Conservation (phyloP, 345 rosid genomes). For the Citrus hindsii region DNA sequence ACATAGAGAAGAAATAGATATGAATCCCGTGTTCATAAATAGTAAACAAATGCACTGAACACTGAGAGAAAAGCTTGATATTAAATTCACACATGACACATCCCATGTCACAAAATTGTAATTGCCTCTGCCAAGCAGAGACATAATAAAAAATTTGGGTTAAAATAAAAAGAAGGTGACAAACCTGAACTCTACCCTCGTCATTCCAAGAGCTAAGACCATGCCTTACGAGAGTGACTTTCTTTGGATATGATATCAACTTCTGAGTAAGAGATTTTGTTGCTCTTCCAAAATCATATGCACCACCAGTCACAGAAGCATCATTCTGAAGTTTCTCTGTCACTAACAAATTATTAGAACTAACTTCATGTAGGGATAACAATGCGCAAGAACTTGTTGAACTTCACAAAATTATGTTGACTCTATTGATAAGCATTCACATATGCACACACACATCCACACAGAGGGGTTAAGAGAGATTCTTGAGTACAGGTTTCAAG, state of each 20-base stretch:
- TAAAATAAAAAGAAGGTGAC: constrained; percentile 6
- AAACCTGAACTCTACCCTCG: constrained; percentile 68
- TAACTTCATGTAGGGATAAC: constrained; percentile 1
- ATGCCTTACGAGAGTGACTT: constrained; percentile 61
- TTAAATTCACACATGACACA: not conserved
- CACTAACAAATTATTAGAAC: not conserved
- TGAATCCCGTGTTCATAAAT: not conserved
- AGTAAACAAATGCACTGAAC: not conserved
- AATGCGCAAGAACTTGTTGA: not conserved
- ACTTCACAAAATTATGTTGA: not conserved
- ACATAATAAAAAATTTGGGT: not conserved
- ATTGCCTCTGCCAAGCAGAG: not conserved
- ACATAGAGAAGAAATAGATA: not conserved
- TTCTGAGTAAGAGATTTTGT: constrained; percentile 41
- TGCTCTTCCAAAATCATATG: constrained; percentile 55
- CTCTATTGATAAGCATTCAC: not conserved
- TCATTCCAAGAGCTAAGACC: constrained; percentile 76
- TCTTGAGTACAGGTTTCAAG: not conserved
- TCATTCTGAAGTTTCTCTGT: constrained; percentile 34
- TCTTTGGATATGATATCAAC: constrained; percentile 37
- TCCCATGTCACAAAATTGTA: not conserved
- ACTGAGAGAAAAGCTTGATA: not conserved
- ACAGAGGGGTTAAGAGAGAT: not conserved
- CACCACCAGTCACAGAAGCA: constrained; percentile 44
- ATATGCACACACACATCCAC: not conserved